Evolutionary conservation across 2,329 filamentous ascomycete species (phyloP), one percentile per base, ranked within the genome.

Genomic region (Penicillium decumbens): DNA sequence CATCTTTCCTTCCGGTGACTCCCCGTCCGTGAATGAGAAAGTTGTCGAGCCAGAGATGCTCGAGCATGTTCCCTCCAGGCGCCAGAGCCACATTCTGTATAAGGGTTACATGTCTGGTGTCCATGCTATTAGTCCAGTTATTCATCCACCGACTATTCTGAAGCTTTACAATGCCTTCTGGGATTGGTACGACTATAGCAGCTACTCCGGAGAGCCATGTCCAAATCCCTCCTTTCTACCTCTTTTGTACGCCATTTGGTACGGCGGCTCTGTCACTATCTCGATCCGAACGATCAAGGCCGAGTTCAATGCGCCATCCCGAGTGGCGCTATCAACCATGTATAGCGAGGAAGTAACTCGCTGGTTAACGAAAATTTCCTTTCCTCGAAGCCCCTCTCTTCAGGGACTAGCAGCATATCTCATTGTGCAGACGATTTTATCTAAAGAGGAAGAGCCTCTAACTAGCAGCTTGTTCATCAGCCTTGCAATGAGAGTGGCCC

Each of bases 401-500:
- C 69, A 73, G 40, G 72, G 74, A 2, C 60, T 78, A 2, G 69
- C 70, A 13, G 74, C 76, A 13, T 75, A 76, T 51, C 63, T 77
- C 3, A 64, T 77, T 13, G 65, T 75, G n/a, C 72, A 75, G 45
- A 75, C 72, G 2, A 72, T 76, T 25, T 62, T 75, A 13, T 68
- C 72, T 1, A 72, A 73, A 44, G 75, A 77, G 49, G 75, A 77
- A 56, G 74, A 77, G 39, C 74, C 75, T 5, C 54, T 77, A 30
- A 74, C 72, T 4, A 74, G 70, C 54, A 77, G 74, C 59, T 62
- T 75, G 6, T 77, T 77, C 41, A 70, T 77, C 47, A 74, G 73
- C 24, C 64, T 77, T 9, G 71, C 70, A 4, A 69, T 76, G 53
- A 63, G 74, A 47, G 73, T 76, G 5, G 74, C 74, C 0, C 74